Percentiles rank a stretch among this genome's conserved stretches.
Evolutionary conservation across 306 rosid genomes (phyloP).

Genomic region (Ceratonia siliqua): DNA sequence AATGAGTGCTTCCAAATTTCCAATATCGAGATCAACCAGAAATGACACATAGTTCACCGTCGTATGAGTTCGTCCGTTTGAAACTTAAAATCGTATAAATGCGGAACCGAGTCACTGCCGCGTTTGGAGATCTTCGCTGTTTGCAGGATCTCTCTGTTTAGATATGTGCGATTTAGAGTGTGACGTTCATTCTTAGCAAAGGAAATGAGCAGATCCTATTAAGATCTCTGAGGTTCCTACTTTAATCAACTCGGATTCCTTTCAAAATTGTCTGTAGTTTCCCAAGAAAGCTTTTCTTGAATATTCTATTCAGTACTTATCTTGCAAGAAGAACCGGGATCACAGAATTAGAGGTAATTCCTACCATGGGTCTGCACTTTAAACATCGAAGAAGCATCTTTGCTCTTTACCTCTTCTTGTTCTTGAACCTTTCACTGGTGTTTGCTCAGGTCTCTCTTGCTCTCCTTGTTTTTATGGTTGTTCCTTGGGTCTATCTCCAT

Average conservation of each 20-base stretch:
- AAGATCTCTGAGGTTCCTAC: neutral
- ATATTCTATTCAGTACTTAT: constrained; percentile 10
- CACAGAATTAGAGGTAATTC: neutral
- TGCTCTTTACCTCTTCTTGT: constrained; percentile 27
- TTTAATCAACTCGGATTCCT: neutral
- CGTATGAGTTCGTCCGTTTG: too few relatives aligned
- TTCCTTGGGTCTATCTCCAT: neutral
- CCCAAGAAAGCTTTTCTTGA: neutral
- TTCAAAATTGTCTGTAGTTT: constrained; percentile 23
- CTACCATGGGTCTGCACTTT: constrained; percentile 44
- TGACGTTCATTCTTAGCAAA: neutral
- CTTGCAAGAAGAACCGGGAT: neutral
- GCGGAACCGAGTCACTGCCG: neutral
- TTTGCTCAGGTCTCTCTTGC: constrained; percentile 53
- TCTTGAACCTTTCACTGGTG: constrained; percentile 25
- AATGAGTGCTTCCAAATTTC: too few relatives aligned
- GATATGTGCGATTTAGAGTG: neutral
- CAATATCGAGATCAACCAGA: too few relatives aligned
- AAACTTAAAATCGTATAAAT: too few relatives aligned
- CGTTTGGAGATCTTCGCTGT: constrained; percentile 35
- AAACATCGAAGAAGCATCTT: constrained; percentile 25
- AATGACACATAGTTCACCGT: too few relatives aligned
- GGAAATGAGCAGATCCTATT: neutral
- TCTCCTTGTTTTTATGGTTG: neutral
- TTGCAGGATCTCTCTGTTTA: constrained; percentile 32